Percentiles rank a stretch among this genome's conserved stretches.
These are phyloP conservation scores for Aspergillus neotritici DNA, from an alignment of 2,329 filamentous ascomycete species.

Conservation along the genomic window DNA sequence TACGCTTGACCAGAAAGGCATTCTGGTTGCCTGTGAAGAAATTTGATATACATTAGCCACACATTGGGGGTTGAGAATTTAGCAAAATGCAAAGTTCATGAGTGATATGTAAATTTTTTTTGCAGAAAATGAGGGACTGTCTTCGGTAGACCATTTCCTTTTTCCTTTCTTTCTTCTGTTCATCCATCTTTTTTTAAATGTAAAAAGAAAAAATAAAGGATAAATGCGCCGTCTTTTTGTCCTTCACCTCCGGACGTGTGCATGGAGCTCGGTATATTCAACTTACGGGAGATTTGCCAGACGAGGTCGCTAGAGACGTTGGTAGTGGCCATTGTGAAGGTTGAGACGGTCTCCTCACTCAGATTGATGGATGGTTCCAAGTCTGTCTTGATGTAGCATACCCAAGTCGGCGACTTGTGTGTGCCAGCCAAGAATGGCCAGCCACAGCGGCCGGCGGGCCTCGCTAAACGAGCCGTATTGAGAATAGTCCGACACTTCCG, in stretches of 20 bases:
- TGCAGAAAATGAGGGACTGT: conserved; percentile 3
- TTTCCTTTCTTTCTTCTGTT: too few relatives aligned
- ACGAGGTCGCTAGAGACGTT: conserved; percentile 86
- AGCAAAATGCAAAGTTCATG: not conserved
- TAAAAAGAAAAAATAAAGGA: too few relatives aligned
- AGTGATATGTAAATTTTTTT: not conserved
- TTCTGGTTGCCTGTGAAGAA: conserved; percentile 68
- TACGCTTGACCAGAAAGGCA: conserved; percentile 88
- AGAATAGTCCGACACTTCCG: conserved; percentile 22
- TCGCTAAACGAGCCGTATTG: conserved; percentile 37
- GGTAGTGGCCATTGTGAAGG: conserved; percentile 42
- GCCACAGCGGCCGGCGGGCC: conserved; percentile 14
- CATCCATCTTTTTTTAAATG: too few relatives aligned
- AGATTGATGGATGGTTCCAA: conserved; percentile 8
- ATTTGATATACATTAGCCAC: conserved; percentile 11
- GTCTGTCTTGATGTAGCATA: conserved; percentile 14
- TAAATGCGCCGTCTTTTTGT: too few relatives aligned
- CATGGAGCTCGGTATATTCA: not conserved
- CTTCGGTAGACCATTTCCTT: too few relatives aligned
- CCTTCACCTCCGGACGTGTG: too few relatives aligned
- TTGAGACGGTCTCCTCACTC: not conserved
- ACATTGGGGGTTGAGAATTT: not conserved
- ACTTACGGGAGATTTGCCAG: conserved; percentile 94
- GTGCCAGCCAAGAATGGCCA: conserved; percentile 25
- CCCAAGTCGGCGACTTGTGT: conserved; percentile 20